Evolutionary conservation across 371 early-diverging fungal species (phyloP), one percentile per base, ranked within the genome.

Genomic region (Capniomyces stellatus): DNA sequence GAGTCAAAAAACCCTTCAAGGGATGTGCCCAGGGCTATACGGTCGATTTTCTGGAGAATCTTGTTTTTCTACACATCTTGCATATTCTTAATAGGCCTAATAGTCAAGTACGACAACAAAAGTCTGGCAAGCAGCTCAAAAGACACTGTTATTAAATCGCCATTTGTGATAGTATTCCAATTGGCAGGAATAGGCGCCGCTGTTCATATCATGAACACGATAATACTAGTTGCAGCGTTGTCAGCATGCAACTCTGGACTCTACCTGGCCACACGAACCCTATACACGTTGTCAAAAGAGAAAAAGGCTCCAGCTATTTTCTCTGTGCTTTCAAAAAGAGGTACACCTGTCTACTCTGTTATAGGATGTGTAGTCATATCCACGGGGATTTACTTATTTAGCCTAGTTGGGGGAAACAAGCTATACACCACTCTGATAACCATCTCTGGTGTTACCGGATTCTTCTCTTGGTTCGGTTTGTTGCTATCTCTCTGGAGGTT

Each of bases 391-490:
- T 63, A 64, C 28, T 51, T 57, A 23, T 43, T 64, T n/a, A 63
- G 63, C 41, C 46, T 70, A 35, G 58, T 58, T 1, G 57, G 67
- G 25, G 54, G 74, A 58, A 62, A 73, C 22, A 50, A 63, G 13
- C 78, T 83, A 19, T 89, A 84, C 56, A 58, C 67, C 31, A 83
- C 81, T 76, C 72, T 89, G 46, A 62, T 81, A 60, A 78, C 71
- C 55, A 70, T 89, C 44, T 75, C 83, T 43, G 81, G 82, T 2
- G 71, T 82, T 13, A 73, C 81, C 23, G 83, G 86, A 47, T 83
- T 88, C 54, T 66, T 82, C 46, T 77, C 76, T 52, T 91, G 91
- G 89, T 54, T 77, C 48, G 76, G 77, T 29, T 87, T 91, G 54
- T 70, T 75, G 3, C 60, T 78, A 54, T 75, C 77, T 23, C 87